Conservation (phyloP, 1,284 basidiomycete species). For the Ceratobasidium sp. region DNA sequence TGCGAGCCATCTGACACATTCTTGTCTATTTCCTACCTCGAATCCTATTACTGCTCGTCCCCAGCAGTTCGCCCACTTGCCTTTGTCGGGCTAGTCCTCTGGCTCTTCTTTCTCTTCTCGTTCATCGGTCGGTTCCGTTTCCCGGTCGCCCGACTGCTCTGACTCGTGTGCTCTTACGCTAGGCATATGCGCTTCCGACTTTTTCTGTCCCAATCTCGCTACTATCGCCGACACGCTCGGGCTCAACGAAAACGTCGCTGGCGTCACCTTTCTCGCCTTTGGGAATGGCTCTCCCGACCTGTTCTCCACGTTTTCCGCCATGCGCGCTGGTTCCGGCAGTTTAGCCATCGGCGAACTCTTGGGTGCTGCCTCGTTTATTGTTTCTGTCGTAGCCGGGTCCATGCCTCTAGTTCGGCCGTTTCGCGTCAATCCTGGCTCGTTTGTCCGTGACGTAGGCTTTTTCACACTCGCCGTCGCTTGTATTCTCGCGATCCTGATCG, state of each 20-base stretch:
- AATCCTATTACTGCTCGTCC: conserved; percentile 76
- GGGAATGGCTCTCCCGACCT: conserved; percentile 94
- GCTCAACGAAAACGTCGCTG: conserved; percentile 89
- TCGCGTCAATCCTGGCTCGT: conserved; percentile 81
- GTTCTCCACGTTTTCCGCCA: conserved; percentile 95
- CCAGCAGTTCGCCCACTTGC: conserved; percentile 66
- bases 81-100: conserved; percentile 74
- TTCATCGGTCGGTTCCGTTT: conserved; percentile 54
- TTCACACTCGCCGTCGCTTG: conserved; percentile 85
- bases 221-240: conserved; percentile 86
- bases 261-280: conserved; percentile 93
- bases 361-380: conserved; percentile 95
- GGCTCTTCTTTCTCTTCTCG: conserved; percentile 88
- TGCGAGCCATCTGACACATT: conserved; percentile 73
- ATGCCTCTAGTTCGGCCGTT: conserved; percentile 98
- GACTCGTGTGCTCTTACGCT: conserved; percentile 62
- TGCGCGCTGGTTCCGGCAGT: conserved; percentile 87
- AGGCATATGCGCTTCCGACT: conserved; percentile 93
- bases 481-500: conserved; percentile 82
- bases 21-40: conserved; percentile 77
- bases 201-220: conserved; percentile 94
- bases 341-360: conserved; percentile 95
- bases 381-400: conserved; percentile 93
- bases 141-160: neutral
- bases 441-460: conserved; percentile 94